Base-by-base conservation (phyloP, 768 basidiomycete genomes). In the Mycena maculata region DNA sequence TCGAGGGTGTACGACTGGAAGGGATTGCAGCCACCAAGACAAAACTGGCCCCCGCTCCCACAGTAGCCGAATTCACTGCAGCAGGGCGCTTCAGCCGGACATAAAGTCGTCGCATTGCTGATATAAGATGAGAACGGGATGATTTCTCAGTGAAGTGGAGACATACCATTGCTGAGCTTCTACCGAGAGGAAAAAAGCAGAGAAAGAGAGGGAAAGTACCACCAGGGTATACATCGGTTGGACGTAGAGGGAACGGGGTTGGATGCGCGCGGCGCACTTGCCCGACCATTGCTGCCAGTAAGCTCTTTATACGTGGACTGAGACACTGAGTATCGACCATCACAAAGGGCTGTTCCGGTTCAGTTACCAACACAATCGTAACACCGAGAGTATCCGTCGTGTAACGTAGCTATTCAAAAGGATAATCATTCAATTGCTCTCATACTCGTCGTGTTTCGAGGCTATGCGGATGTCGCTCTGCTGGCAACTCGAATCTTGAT, bases 1-100 rank as follows among this genome's bases (percentile, higher is more conserved):
- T 79, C 78, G 44, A 90, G 77, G 8, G 85, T 75, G 71, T 88
- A 71, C 5, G 94, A 95, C 45, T 82, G 78, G 30, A 93, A 82
- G 23, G 94, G 92, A 72, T 95, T 87, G 80, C 94, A 95, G 25
- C 94, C 94, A 52, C 91, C 92, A 38, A 93, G 80, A 73, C 93
- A 95, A 76, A 88, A 95, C 88, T 93, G 69, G 23, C 75, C 72
- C 45, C 75, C 82, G 30, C 73, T 77, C 23, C 85, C 85, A 65
- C 86, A 87, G 69, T 82, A 87, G 10, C 86, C 85, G 67, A 78
- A 87, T 82, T 86, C 83, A 18, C 85, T 86, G 75, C 85, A 86
- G 70, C 86, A 87, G 12, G 86, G 85, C 30, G 81, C 79, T n/a
- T 79, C 75, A 16, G 78, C 67, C 20, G 84, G 79, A 71, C 86